Base-by-base conservation (phyloP, 2,329 filamentous ascomycete genomes). In the Botryotinia globosa region DNA sequence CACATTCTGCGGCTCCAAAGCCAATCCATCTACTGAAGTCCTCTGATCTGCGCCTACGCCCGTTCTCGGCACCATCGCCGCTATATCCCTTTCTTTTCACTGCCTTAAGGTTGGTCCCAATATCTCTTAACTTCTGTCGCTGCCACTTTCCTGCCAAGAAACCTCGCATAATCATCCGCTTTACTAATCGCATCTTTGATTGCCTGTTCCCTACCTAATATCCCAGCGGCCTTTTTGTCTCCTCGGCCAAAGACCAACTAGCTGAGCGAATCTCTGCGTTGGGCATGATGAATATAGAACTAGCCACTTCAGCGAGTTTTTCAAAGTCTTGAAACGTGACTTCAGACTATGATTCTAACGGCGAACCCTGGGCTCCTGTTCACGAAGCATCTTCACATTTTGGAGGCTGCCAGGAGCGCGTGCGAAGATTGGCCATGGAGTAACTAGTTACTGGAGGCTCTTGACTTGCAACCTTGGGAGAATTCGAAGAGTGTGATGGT, bases 221-320 rank as follows among this genome's bases (percentile, higher is more conserved):
- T 54, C 25, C 22, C 45, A n/a, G n/a, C 29, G 7, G 34, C 32
- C 37, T 44, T 32, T 34, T 37, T 4, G 51, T 58, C 37, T 59
- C 51, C 12, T 59, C 51, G 10, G 54, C 45, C 16, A 69, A 39
- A 56, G 67, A 69, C 39, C 29, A 61, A 18, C 37, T 59, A 7
- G 37, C 44, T 32, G 66, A 59, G 37, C 48, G 48, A n/a, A 68
- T 58, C 25, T 69, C 67, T n/a, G 12, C 29, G 32, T 61, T 29
- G 6, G 10, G 67, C 32, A 42, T 69, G 39, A 44, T 69, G 54
- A 69, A 69, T 9, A 69, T 29, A 44, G 6, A 58, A 69, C n/a
- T 59, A 9, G 39, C 54, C 14, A 48, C 54, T 16, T 61, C 67
- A 9, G 67, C 67, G 18, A 69, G 54, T 9, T 61, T 37, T 5